Conservation (phyloP, 2,329 filamentous ascomycete species). For the Fusarium verrucosum region DNA sequence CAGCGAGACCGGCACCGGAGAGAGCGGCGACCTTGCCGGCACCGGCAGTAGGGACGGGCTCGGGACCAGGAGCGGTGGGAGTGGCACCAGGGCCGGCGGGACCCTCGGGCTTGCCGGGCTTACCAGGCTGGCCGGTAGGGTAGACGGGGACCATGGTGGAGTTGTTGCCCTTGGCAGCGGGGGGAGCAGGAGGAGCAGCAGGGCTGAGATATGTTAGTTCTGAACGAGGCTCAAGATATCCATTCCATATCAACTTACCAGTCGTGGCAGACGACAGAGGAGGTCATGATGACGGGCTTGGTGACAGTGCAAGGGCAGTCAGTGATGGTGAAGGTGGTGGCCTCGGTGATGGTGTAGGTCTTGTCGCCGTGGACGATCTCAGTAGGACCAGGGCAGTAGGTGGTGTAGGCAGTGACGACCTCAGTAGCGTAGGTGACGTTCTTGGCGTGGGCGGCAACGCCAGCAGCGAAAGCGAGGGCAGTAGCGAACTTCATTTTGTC, state of each 20-base stretch:
- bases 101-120: constrained; percentile 14
- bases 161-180: constrained; percentile 52
- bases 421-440: constrained; percentile 68
- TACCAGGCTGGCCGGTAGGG: constrained; percentile 21
- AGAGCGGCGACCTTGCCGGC: constrained; percentile 65
- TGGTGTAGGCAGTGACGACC: constrained; percentile 72
- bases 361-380: constrained; percentile 68
- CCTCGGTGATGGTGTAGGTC: constrained; percentile 75
- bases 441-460: constrained; percentile 55
- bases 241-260: constrained; percentile 55
- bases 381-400: constrained; percentile 76
- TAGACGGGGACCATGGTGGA: constrained; percentile 43
- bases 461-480: constrained; percentile 62
- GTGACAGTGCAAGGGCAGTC: constrained; percentile 76
- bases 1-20: constrained; percentile 68
- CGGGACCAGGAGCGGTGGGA: constrained; percentile 45
- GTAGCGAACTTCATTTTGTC: constrained; percentile 73
- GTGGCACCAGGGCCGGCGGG: constrained; percentile 40
- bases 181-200: constrained; percentile 42
- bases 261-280: constrained; percentile 62
- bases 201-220: constrained; percentile 36
- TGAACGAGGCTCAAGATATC: constrained; percentile 8
- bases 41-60: constrained; percentile 60
- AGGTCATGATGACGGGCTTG: constrained; percentile 65
- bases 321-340: constrained; percentile 76